Percentiles rank a stretch among this genome's conserved stretches.
Evolutionary conservation across 2,329 filamentous ascomycete genomes (phyloP).

Genomic region (Scedosporium dehoogii): DNA sequence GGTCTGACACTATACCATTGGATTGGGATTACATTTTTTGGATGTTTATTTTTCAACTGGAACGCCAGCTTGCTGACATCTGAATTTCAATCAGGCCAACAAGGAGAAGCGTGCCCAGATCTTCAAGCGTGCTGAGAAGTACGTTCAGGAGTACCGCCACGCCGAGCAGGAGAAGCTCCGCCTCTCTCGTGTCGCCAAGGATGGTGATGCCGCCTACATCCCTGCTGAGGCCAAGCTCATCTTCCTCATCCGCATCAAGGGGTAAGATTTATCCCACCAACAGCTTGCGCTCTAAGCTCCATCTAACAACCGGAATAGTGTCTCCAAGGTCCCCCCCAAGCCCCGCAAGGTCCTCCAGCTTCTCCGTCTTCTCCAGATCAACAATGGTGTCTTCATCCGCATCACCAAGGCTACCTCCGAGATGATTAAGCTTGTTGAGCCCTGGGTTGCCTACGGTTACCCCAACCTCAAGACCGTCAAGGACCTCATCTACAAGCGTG

Average conservation of each 20-base stretch:
- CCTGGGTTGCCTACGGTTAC: conserved; percentile 98
- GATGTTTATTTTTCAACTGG: conserved; percentile 23
- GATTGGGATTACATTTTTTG: conserved; percentile 7
- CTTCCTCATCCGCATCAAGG: conserved; percentile 99
- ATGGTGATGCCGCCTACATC: conserved; percentile 88
- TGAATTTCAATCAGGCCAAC: conserved; percentile 56
- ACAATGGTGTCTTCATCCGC: conserved; percentile 98
- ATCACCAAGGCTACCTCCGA: conserved; percentile 95
- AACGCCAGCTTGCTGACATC: conserved; percentile 10
- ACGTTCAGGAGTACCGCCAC: conserved; percentile 99
- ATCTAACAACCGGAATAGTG: conserved; percentile 44
- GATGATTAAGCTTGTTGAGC: conserved; percentile 98
- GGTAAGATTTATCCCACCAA: conserved; percentile 36
- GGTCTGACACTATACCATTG: conserved; percentile 63
- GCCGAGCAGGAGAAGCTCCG: conserved; percentile 97
- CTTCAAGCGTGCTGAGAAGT: conserved; percentile 99
- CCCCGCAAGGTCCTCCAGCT: conserved; percentile 99
- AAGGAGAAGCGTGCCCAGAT: conserved; percentile 98
- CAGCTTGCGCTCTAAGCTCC: not conserved
- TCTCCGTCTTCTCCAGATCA: conserved; percentile 99
- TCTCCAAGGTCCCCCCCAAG: conserved; percentile 99
- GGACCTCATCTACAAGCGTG: conserved; percentile 99
- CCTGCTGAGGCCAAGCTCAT: conserved; percentile 91
- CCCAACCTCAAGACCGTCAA: conserved; percentile 98
- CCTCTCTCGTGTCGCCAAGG: conserved; percentile 79